Base-by-base conservation (phyloP, 305 asterid genomes). In the Rubia tinctorum region DNA sequence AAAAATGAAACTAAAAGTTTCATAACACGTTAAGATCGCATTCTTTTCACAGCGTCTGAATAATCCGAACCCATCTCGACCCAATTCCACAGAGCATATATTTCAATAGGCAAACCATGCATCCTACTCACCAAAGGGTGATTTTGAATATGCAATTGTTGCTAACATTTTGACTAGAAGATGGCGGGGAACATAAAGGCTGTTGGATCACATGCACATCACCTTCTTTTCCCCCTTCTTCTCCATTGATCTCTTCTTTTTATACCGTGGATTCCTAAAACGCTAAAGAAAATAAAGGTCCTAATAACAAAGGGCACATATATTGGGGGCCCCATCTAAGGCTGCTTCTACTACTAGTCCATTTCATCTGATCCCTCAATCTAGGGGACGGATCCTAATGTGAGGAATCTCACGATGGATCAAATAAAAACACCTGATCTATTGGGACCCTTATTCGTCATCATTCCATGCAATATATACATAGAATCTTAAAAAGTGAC, bases 201-300 rank as follows among this genome's bases (percentile, higher is more conserved):
- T 90, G 96, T 90, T 90, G 86, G 93, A 81, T 88, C 96, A 89
- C 96, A 89, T 89, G 96, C 91, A 85, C 76, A 80, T 83, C 88
- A 85, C 84, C 87, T 80, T 85, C 87, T 86, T 85, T 83, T 80
- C 66, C 70, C 79, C 80, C 84, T 34, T n/a, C 64, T 77, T 84
- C 90, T 78, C 83, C 51, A 30, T 79, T 85, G n/a, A n/a, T n/a
- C 95, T 82, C 90, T 87, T 88, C 93, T 91, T 91, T 91, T 89
- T 42, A 91, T 83, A 86, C 76, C 79, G 82, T 85, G 83, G 68
- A 79, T 86, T 58, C 75, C 78, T 82, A 69, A 58, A 79, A 82
- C 85, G 75, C 81, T 75, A 77, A 73, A 72, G 77, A 71, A 75
- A 65, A 39, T 34, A 65, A 65, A 66, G 71, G 12, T 78, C 80